Conservation (phyloP, 192 early-diverging fungal genomes). For the Helicostylum pulchrum region DNA sequence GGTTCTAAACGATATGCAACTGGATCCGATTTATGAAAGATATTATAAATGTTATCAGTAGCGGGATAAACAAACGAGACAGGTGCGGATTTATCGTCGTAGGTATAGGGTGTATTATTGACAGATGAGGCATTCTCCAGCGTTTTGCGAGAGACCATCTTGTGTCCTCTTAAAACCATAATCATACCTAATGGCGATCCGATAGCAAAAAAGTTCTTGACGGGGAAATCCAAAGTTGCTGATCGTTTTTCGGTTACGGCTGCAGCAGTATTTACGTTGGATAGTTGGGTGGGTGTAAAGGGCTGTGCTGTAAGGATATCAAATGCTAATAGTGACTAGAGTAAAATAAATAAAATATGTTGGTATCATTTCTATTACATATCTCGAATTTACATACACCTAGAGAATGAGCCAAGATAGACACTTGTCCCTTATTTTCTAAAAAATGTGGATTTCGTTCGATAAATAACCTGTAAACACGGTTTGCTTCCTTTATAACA, state of each 20-base stretch:
- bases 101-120: neutral
- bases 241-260: constrained; percentile 11
- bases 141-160: constrained; percentile 49
- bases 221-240: constrained; percentile 33
- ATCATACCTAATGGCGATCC: constrained; percentile 83
- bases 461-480: constrained; percentile 69
- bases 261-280: no score
- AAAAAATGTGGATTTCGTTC: constrained; percentile 73
- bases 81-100: constrained; percentile 15
- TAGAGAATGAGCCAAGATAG: constrained; percentile 76
- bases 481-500: constrained; percentile 71
- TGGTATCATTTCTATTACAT: neutral
- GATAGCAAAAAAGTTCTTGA: constrained; percentile 74
- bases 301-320: constrained; percentile 75
- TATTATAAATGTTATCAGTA: constrained; percentile 74
- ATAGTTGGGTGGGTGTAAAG: constrained; percentile 21
- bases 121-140: constrained; percentile 1
- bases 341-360: neutral
- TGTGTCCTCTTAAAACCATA: constrained; percentile 68
- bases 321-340: constrained; percentile 63
- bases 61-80: constrained; percentile 56
- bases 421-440: constrained; percentile 58
- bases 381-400: constrained; percentile 40
- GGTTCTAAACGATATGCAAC: constrained; percentile 76
- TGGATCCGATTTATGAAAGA: constrained; percentile 75